These are phyloP conservation scores for Chytridium lagenaria DNA, from an alignment of 371 early-diverging fungal genomes.

Conservation along the genomic window DNA sequence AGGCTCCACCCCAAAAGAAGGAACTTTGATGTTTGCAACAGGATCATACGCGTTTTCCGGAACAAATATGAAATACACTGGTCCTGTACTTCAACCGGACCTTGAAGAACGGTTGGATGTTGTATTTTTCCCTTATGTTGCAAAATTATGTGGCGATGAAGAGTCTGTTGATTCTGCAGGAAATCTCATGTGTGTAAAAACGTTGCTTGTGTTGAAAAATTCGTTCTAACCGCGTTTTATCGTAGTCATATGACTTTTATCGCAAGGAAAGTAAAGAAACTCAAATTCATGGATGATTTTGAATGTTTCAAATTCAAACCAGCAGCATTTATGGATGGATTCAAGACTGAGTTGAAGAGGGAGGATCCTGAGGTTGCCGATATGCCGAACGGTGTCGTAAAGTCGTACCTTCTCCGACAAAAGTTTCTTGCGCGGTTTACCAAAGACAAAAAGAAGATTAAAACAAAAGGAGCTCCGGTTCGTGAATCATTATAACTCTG, in stretches of 20 bases:
- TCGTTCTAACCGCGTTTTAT: not conserved
- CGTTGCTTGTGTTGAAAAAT: not conserved
- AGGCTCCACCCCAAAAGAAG: no score
- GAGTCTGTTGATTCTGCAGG: not conserved
- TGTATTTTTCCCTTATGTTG: slow-evolving; percentile 6
- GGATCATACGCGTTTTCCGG: not conserved
- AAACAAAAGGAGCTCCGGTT: slow-evolving; percentile 14
- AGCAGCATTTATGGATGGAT: not conserved
- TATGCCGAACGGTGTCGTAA: not conserved
- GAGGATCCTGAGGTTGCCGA: slow-evolving; percentile 2
- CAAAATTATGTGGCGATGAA: not conserved
- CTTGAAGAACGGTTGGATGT: slow-evolving; percentile 1
- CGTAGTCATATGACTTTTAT: slow-evolving; percentile 9
- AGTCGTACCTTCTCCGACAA: slow-evolving; percentile 9
- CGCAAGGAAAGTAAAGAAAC: not conserved
- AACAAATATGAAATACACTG: not conserved
- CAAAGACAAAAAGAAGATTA: slow-evolving; percentile 10
- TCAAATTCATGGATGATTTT: not conserved
- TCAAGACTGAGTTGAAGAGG: not conserved
- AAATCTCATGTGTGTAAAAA: not conserved
- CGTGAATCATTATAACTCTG: not conserved
- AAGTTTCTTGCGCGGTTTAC: not conserved
- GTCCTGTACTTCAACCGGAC: not conserved
- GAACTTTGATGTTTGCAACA: not conserved
- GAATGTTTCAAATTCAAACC: slow-evolving; percentile 15